A percentile compares a stretch with the other conserved stretches of the same genome.
These are phyloP conservation scores for Leccinum solheimii DNA, from an alignment of 1,284 basidiomycete species.

Conservation along the genomic window DNA sequence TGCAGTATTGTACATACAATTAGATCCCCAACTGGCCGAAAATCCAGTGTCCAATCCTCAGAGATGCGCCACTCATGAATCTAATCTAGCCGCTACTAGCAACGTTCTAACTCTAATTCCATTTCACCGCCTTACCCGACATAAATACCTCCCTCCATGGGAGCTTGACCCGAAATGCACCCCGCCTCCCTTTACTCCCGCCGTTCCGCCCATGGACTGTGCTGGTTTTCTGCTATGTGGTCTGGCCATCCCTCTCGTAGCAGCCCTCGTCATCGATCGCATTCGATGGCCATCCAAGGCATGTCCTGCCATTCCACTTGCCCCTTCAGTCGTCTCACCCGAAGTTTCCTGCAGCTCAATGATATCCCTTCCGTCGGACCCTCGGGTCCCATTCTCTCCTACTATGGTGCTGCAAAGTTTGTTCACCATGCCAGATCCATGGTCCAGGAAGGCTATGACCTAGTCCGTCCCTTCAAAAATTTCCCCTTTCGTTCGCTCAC, in stretches of 20 bases:
- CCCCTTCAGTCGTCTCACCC: neutral
- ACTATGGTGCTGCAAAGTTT: conserved; percentile 32
- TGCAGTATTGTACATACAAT: neutral
- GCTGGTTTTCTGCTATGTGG: conserved; percentile 24
- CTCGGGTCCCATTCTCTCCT: conserved; percentile 39
- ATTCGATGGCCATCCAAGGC: conserved; percentile 30
- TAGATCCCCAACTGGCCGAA: conserved; percentile 3
- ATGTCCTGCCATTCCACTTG: conserved; percentile 4
- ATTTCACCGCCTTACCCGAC: conserved; percentile 26
- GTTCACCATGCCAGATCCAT: conserved; percentile 34
- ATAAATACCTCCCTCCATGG: conserved; percentile 34
- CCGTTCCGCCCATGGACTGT: conserved; percentile 29
- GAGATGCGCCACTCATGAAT: conserved; percentile 26
- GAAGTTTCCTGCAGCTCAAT: conserved; percentile 22
- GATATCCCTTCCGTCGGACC: conserved; percentile 41
- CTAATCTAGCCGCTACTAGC: conserved; percentile 30
- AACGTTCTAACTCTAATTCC: conserved; percentile 34
- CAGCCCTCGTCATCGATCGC: conserved; percentile 18
- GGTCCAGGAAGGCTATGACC: conserved; percentile 40
- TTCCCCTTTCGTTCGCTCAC: conserved; percentile 17
- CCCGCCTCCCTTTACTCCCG: conserved; percentile 21
- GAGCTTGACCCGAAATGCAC: conserved; percentile 30
- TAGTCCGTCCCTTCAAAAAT: conserved; percentile 25
- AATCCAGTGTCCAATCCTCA: conserved; percentile 11
- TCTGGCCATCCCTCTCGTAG: conserved; percentile 18